phyloP scores from a whole-genome alignment of 257 asterid species.

The Voacanga thouarsii region DNA sequence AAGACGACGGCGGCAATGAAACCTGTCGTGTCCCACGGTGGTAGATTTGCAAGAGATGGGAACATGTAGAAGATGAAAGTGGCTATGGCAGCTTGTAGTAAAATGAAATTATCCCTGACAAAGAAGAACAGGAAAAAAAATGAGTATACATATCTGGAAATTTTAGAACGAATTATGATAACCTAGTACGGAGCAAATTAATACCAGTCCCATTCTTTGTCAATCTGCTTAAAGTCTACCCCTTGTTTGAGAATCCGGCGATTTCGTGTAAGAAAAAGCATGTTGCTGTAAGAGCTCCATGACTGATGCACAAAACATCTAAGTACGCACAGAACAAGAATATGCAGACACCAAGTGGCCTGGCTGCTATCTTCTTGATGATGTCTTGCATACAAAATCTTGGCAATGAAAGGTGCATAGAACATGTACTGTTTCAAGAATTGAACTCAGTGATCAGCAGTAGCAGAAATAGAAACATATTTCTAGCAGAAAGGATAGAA shows the following conservation, averaged over 20 bases:
- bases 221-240: conserved; percentile 76
- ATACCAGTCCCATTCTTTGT: conserved; percentile 83
- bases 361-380: conserved; percentile 33
- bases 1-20: conserved; percentile 41
- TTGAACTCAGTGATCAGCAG: neutral
- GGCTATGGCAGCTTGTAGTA: conserved; percentile 66
- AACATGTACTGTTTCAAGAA: conserved; percentile 43
- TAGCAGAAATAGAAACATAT: neutral
- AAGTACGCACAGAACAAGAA: conserved; percentile 49
- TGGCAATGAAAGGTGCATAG: conserved; percentile 61
- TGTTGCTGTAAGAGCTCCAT: conserved; percentile 65
- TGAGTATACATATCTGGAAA: neutral
- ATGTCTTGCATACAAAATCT: conserved; percentile 47
- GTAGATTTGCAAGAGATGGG: conserved; percentile 34
- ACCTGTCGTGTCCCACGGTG: conserved; percentile 59
- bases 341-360: conserved; percentile 54
- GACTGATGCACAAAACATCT: conserved; percentile 43
- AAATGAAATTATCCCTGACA: conserved; percentile 78
- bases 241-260: conserved; percentile 65
- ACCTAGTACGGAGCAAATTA: neutral
- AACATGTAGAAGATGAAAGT: conserved; percentile 39
- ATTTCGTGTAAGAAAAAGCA: conserved; percentile 68
- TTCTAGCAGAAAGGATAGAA: neutral
- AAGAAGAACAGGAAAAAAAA: neutral
- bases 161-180: neutral